Evolutionary conservation across 176 grass and related monocot species (phyloP), one percentile per base, ranked within the genome.

Genomic region (Cocos nucifera): DNA sequence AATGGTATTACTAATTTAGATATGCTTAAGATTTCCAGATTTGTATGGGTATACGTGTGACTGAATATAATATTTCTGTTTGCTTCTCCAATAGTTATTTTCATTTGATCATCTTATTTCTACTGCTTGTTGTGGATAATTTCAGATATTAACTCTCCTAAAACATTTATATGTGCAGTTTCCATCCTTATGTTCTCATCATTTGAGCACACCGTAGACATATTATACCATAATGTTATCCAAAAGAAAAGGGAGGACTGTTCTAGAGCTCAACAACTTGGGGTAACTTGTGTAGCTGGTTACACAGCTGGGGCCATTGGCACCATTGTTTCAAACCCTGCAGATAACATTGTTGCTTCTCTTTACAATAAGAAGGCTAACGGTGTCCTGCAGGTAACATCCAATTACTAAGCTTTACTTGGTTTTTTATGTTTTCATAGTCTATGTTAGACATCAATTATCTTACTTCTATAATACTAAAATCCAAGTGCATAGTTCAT

Each of bases 181-280:
- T 82, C 87, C 26, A 88, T 92, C 79, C 76, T 97, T 50, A 97
- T 97, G 93, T 92, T 97, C 82, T 91, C 84, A 0, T 71, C 87
- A 63, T 97, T 97, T 80, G 87, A 88, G 60, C 93, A 97, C 78
- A 73, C 81, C 1, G 73, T 98, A 22, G 79, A 76, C 56, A 78
- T 92, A 61, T 57, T 98, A 53, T 92, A 92, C 71, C 76, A 69
- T 14, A 80, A 80, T 5, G 73, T 98, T 53, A 79, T 98, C 67
- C 83, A 98, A 73, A 98, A 76, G 70, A 85, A 62, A 73, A 97
- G 64, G 58, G 73, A 71, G 69, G 79, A 92, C 30, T 98, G 93
- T 75, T 98, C 93, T 49, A 73, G 12, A 66, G 18, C 62, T 48
- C 87, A 92, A 64, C 87, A 97, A 65, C 81, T 97, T 69, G 87